A percentile compares a stretch with the other conserved stretches of the same genome.
phyloP scores from a whole-genome alignment of 306 rosid genomes.

The Medicago lupulina region DNA sequence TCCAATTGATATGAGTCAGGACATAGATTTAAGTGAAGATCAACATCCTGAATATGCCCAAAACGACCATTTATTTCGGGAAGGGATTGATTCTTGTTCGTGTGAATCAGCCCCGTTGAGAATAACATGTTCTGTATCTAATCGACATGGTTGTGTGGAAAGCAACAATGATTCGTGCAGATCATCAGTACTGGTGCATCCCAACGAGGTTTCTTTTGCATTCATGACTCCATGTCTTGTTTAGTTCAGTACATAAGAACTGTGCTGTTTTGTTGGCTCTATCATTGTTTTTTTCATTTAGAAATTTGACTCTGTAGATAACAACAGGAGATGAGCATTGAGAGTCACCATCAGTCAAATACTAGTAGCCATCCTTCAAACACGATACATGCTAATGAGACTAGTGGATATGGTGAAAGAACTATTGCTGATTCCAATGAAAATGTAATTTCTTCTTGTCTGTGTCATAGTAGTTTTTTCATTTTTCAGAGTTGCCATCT shows the following conservation, averaged over 20 bases:
- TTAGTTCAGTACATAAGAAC: slow-evolving; percentile 41
- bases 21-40: slow-evolving; percentile 57
- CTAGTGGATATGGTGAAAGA: slow-evolving; percentile 50
- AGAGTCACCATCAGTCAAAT: slow-evolving; percentile 47
- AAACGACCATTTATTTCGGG: slow-evolving; percentile 46
- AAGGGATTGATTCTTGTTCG: slow-evolving; percentile 50
- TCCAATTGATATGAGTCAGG: slow-evolving; percentile 88
- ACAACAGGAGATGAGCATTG: slow-evolving; percentile 77
- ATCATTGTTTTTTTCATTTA: slow-evolving; percentile 57
- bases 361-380: slow-evolving; percentile 50
- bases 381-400: slow-evolving; percentile 49
- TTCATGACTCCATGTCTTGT: slow-evolving; percentile 32
- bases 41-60: slow-evolving; percentile 45
- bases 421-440: slow-evolving; percentile 60
- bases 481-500: background rate
- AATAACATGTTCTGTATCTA: slow-evolving; percentile 53
- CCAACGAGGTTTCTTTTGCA: slow-evolving; percentile 62
- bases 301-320: slow-evolving; percentile 76
- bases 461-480: slow-evolving; percentile 5
- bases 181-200: slow-evolving; percentile 38
- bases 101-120: slow-evolving; percentile 57
- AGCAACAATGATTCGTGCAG: slow-evolving; percentile 49
- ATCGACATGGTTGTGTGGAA: slow-evolving; percentile 55
- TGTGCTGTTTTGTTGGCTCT: slow-evolving; percentile 42
- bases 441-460: slow-evolving; percentile 63